Conservation (phyloP, 2,329 filamentous ascomycete genomes). For the Ramichloridium luteum region DNA sequence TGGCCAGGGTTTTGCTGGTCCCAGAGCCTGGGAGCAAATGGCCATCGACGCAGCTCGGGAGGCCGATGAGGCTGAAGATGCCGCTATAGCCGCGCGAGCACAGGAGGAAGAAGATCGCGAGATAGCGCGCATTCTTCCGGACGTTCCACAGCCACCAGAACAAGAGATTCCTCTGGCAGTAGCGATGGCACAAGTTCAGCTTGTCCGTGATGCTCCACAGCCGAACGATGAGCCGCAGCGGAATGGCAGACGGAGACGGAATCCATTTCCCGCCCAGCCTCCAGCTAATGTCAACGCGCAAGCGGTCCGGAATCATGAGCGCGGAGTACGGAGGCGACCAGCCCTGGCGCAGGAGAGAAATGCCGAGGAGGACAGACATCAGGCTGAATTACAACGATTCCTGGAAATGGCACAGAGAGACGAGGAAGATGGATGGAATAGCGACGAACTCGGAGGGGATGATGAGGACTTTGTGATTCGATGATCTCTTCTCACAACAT, state of each 20-base stretch:
- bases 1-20: slow-evolving; percentile 30
- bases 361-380: slow-evolving; percentile 15
- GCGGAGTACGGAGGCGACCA: slow-evolving; percentile 2
- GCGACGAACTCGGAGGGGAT: slow-evolving; percentile 41
- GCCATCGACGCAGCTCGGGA: slow-evolving; percentile 25
- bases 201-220: slow-evolving; percentile 6
- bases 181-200: slow-evolving; percentile 13
- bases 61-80: slow-evolving; percentile 23
- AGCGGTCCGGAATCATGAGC: slow-evolving; percentile 13
- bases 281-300: slow-evolving; percentile 12
- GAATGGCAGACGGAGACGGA: slow-evolving; percentile 12
- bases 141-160: slow-evolving; percentile 5
- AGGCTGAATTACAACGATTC: slow-evolving; percentile 37
- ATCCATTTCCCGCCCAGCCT: slow-evolving; percentile 16
- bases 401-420: slow-evolving; percentile 40
- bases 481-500: too few species aligned
- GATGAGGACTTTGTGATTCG: slow-evolving; percentile 19
- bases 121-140: slow-evolving; percentile 4
- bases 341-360: slow-evolving; percentile 1
- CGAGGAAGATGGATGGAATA: slow-evolving; percentile 48
- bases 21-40: slow-evolving; percentile 31
- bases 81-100: slow-evolving; percentile 21
- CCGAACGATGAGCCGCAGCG: slow-evolving; percentile 5
- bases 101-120: slow-evolving; percentile 10
- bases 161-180: slow-evolving; percentile 10